Base-by-base conservation (phyloP, 1,284 basidiomycete species). In the Peniophora sp. region DNA sequence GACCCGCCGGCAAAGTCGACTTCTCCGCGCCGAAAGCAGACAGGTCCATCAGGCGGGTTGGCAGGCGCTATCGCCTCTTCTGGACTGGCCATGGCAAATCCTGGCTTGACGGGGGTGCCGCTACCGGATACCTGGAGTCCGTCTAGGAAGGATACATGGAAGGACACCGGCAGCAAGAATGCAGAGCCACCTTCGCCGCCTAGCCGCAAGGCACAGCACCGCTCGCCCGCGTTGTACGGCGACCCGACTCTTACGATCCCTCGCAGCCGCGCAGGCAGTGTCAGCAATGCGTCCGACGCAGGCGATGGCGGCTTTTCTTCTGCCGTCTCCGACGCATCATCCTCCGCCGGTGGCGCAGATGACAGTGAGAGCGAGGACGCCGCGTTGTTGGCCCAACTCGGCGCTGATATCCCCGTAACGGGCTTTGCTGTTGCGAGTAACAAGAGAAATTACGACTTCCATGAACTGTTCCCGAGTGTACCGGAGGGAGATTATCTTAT, bases 401-500 rank as follows among this genome's bases (percentile, higher is more conserved):
- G 72, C 45, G 79, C 81, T 50, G 80, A 82, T 51, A 88, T 89
- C 9, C 86, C 87, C 1, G 85, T 91, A 12, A 91, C 89, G 2
- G 95, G 96, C 2, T 99, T 98, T 65, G 96, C 97, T 0, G 95
- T 99, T 11, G 96, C 96, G 6, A 97, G 92, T 65, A 92, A 86
- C 59, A 93, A 93, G 66, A 75, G 96, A 50, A 98, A 99, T 63
- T 81, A 87, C 8, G 97, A 99, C 62, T 99, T 99, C 66, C 96
- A 99, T 63, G 85, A 91, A 52, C 69, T 97, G 59, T 99, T 99
- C 67, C 79, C 83, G 3, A 81, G 71, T 22, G 84, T 98, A 16
- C 92, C 95, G 2, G 92, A 97, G 63, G 95, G 93, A 10, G 96
- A 99, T 69, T 98, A 98, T 71, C 78, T 99, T 49, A 99, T 99